Conservation (phyloP, 1,284 basidiomycete species). For the Cutaneotrichosporon sp. region DNA sequence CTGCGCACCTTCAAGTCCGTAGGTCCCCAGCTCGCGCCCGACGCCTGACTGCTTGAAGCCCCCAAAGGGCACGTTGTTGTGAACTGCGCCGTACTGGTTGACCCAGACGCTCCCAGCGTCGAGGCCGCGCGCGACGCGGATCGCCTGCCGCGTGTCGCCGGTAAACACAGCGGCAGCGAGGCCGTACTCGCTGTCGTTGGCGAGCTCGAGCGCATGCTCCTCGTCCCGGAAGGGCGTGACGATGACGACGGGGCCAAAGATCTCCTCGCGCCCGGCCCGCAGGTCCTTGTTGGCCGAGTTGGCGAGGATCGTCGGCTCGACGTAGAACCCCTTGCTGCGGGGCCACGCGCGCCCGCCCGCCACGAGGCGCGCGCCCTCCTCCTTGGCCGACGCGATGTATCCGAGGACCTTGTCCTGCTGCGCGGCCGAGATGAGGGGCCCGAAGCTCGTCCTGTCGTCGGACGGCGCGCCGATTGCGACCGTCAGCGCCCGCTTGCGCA, state of each 20-base stretch:
- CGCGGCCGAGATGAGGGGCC: constrained; percentile 77
- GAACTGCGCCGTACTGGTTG: constrained; percentile 79
- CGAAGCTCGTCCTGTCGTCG: constrained; percentile 70
- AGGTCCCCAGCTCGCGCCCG: constrained; percentile 82
- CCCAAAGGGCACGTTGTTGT: constrained; percentile 86
- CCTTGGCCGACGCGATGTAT: constrained; percentile 84
- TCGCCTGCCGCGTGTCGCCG: constrained; percentile 81
- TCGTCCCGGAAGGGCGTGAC: constrained; percentile 54
- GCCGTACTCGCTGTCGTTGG: constrained; percentile 83
- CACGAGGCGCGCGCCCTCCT: constrained; percentile 75
- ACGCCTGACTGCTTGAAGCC: constrained; percentile 84
- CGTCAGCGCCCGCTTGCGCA: constrained; percentile 68
- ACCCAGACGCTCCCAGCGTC: constrained; percentile 83
- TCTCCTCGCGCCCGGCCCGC: constrained; percentile 51
- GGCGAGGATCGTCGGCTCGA: constrained; percentile 53
- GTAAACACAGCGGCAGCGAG: constrained; percentile 87
- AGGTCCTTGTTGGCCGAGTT: constrained; percentile 42
- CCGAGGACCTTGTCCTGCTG: constrained; percentile 88
- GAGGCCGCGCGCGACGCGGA: constrained; percentile 75
- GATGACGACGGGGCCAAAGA: constrained; percentile 57
- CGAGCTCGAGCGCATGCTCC: constrained; percentile 62
- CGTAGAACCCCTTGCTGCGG: constrained; percentile 41
- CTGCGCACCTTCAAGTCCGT: constrained; percentile 69
- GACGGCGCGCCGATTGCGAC: constrained; percentile 72
- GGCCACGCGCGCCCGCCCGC: constrained; percentile 68